Base-by-base conservation (phyloP, 495 filamentous ascomycete genomes). In the Cairneyella variabilis region DNA sequence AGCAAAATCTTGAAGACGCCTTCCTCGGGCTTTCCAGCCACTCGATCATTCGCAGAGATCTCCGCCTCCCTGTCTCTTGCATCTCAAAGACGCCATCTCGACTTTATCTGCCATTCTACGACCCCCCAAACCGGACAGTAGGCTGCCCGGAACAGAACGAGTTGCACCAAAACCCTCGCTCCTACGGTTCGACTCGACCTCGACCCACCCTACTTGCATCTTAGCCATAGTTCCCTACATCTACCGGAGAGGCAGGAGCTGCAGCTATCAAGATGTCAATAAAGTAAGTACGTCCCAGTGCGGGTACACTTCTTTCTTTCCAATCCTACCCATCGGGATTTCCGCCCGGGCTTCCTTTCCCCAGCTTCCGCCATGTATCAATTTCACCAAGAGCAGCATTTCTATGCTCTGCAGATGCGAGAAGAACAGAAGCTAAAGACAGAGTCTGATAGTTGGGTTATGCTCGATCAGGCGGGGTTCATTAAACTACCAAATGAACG, bases 401-500 rank as follows among this genome's bases (percentile, higher is more conserved):
- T 48, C 44, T 64, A 57, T 54, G 45, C 58, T 12, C 26, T 62
- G 39, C 48, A 52, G 17, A 21, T 51, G 30, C 37, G 43, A 6
- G 45, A 58, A 21, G 32, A 57, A 30, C 17, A 42, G 17, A 46
- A 44, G 38, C 54, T 60, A 64, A 64, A 60, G 50, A 28, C 54
- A 18, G 12, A 37, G 28, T 23, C 23, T 47, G 82, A 66, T 56
- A 79, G 88, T 70, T 90, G 88, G 88, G 88, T 91, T 39, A 91
- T 90, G 88, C 70, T 65, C 12, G 56, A 42, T 3, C 51, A 56
- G 3, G 75, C 83, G 55, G 70, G 74, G 54, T 91, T 90, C 66
- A 76, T 89, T 46, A 82, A 77, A 50, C 76, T 91, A 44, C 84
- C 86, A 14, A 77, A 79, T 61, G 88, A 91, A 69, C 77, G 76